phyloP scores from a whole-genome alignment of 108 stramenopile species.

The Nitzschia sp. region DNA sequence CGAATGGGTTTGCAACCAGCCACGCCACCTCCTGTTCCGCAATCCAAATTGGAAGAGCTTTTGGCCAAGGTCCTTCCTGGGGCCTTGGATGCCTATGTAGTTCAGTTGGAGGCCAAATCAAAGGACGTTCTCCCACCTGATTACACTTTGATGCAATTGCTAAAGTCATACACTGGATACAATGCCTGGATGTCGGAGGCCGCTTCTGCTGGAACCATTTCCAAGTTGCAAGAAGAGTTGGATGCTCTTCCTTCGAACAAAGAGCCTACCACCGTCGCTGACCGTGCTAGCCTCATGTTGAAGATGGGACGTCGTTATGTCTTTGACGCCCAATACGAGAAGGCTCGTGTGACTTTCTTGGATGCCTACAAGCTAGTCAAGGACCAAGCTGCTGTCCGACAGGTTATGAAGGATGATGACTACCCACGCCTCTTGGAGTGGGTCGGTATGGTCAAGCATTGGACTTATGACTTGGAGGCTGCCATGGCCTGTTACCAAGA shows the following conservation, averaged over 20 bases:
- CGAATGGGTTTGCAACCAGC: slow-evolving; percentile 67
- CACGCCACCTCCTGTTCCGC: slow-evolving; percentile 73
- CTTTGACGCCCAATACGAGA: slow-evolving; percentile 62
- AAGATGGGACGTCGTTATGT: slow-evolving; percentile 77
- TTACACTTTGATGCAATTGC: slow-evolving; percentile 77
- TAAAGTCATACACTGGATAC: slow-evolving; percentile 82
- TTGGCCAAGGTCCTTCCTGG: slow-evolving; percentile 62
- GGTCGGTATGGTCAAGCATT: slow-evolving; percentile 85
- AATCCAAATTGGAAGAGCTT: slow-evolving; percentile 81
- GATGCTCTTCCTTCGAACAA: slow-evolving; percentile 36
- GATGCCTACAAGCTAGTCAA: slow-evolving; percentile 57
- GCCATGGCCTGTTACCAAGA: slow-evolving; percentile 70
- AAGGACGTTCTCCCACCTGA: slow-evolving; percentile 53
- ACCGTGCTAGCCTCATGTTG: slow-evolving; percentile 53
- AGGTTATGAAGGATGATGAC: slow-evolving; percentile 62
- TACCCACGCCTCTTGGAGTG: slow-evolving; percentile 82
- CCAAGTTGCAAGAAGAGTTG: slow-evolving; percentile 45
- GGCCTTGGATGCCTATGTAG: slow-evolving; percentile 51
- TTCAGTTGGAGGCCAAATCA: slow-evolving; percentile 20
- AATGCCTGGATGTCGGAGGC: slow-evolving; percentile 85
- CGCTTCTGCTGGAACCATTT: slow-evolving; percentile 55
- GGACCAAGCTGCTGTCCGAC: slow-evolving; percentile 32
- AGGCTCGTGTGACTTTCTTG: slow-evolving; percentile 67
- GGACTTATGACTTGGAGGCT: slow-evolving; percentile 82
- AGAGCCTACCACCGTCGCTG: slow-evolving; percentile 29